phyloP scores from a whole-genome alignment of 2,329 filamentous ascomycete species.

The Colletotrichum tabaci region DNA sequence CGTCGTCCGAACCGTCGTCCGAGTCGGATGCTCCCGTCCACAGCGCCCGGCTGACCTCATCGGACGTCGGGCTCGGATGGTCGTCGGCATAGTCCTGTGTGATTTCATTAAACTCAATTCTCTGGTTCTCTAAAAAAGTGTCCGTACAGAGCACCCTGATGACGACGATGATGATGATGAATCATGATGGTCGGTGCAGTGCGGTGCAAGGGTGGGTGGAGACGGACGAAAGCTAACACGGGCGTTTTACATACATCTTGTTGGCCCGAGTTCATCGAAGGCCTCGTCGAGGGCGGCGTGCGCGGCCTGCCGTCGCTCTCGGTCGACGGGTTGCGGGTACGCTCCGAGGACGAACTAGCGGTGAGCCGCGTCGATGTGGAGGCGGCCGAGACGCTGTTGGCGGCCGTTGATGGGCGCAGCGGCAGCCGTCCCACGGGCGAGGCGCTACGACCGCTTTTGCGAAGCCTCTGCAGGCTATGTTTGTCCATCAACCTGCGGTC shows the following conservation, averaged over 20 bases:
- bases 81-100: slow-evolving; percentile 31
- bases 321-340: slow-evolving; percentile 34
- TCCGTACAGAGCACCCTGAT: too few species aligned
- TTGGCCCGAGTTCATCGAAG: slow-evolving; percentile 31
- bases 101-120: not conserved
- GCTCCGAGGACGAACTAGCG: slow-evolving; percentile 43
- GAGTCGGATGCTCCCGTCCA: slow-evolving; percentile 39
- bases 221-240: too few species aligned
- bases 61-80: slow-evolving; percentile 38
- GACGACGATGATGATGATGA: too few species aligned
- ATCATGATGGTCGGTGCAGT: too few species aligned
- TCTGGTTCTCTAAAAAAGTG: not conserved
- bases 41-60: slow-evolving; percentile 30
- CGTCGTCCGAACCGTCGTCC: slow-evolving; percentile 32
- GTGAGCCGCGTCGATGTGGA: slow-evolving; percentile 42
- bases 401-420: slow-evolving; percentile 34
- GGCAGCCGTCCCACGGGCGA: slow-evolving; percentile 23
- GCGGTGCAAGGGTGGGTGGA: too few species aligned
- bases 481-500: slow-evolving; percentile 40
- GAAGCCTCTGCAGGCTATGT: slow-evolving; percentile 23
- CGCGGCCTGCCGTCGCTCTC: slow-evolving; percentile 27
- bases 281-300: slow-evolving; percentile 39
- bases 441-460: slow-evolving; percentile 15
- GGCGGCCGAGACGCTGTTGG: slow-evolving; percentile 39
- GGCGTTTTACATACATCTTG: slow-evolving; percentile 12